A percentile compares a stretch with the other conserved stretches of the same genome.
Evolutionary conservation across 2,329 filamentous ascomycete species (phyloP).

Genomic region (Pseudogymnoascus sp.): DNA sequence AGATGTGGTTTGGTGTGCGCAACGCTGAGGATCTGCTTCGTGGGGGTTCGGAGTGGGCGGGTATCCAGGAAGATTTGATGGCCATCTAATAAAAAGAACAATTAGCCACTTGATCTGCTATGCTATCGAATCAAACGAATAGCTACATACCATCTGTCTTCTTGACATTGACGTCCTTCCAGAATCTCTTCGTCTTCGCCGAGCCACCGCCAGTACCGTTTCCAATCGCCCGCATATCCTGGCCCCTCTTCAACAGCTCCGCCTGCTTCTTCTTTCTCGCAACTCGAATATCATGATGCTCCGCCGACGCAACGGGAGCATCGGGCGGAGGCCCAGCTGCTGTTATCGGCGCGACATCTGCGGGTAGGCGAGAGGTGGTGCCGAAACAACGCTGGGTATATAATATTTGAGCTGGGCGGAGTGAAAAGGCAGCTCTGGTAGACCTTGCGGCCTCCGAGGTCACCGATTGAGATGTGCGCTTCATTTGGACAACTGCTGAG

Average conservation of each 20-base stretch:
- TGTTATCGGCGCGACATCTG: slow-evolving; percentile 38
- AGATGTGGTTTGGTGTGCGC: slow-evolving; percentile 72
- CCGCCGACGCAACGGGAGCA: slow-evolving; percentile 40
- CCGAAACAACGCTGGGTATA: slow-evolving; percentile 21
- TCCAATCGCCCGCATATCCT: slow-evolving; percentile 37
- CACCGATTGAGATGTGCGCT: slow-evolving; percentile 23
- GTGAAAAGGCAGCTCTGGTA: slow-evolving; percentile 11
- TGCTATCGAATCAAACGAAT: not conserved
- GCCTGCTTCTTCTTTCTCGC: slow-evolving; percentile 47
- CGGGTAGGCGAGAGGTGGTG: slow-evolving; percentile 21
- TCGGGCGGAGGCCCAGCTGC: slow-evolving; percentile 53
- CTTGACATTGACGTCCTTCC: slow-evolving; percentile 71
- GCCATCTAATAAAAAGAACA: slow-evolving; percentile 19
- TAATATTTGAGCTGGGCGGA: not conserved
- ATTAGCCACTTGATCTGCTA: slow-evolving; percentile 5
- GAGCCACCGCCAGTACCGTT: slow-evolving; percentile 33
- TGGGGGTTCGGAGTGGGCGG: slow-evolving; percentile 70
- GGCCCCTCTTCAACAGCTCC: slow-evolving; percentile 45
- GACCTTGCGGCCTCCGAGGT: slow-evolving; percentile 12
- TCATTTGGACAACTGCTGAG: slow-evolving; percentile 19
- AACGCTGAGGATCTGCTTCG: slow-evolving; percentile 63
- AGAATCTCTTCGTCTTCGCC: slow-evolving; percentile 65
- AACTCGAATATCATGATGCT: slow-evolving; percentile 34
- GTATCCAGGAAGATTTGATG: slow-evolving; percentile 64
- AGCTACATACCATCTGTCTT: slow-evolving; percentile 51